A percentile compares a stretch with the other conserved stretches of the same genome.
These are phyloP conservation scores for Alternaria incomplexa DNA, from an alignment of 2,329 filamentous ascomycete genomes.

Conservation along the genomic window DNA sequence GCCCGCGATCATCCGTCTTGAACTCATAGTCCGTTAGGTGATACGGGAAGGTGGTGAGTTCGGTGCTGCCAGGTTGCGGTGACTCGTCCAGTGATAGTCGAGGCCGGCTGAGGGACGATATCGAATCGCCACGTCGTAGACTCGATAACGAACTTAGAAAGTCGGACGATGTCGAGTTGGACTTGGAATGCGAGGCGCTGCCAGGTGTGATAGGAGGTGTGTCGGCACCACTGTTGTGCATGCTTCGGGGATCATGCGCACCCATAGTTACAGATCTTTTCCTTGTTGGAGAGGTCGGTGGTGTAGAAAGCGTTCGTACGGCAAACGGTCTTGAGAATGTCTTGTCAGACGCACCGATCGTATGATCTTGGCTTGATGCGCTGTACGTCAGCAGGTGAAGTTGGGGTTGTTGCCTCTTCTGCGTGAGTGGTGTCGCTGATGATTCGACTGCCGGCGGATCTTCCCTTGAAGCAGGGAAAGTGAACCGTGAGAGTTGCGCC, in stretches of 20 bases:
- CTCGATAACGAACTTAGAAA: conserved; percentile 23
- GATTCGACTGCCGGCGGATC: neutral
- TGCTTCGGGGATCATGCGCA: conserved; percentile 8
- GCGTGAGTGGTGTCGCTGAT: neutral
- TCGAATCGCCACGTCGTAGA: conserved; percentile 29
- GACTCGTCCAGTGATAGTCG: conserved; percentile 23
- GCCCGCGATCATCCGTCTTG: conserved; percentile 25
- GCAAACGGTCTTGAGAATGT: conserved; percentile 3
- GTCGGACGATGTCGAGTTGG: conserved; percentile 26
- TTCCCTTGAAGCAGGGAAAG: conserved; percentile 7
- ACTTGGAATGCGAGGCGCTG: conserved; percentile 24
- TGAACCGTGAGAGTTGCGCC: conserved; percentile 15
- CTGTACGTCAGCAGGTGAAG: conserved; percentile 18
- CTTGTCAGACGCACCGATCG: conserved; percentile 7
- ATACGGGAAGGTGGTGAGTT: conserved; percentile 31
- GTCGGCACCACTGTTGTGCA: conserved; percentile 25
- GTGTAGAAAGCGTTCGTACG: conserved; percentile 25
- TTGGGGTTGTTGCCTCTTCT: conserved; percentile 15
- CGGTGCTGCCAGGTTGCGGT: conserved; percentile 27
- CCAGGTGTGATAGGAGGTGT: conserved; percentile 42
- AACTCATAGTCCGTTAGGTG: conserved; percentile 37
- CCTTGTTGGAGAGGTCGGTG: conserved; percentile 35
- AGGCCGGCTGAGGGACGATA: conserved; percentile 16
- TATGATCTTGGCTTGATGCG: conserved; percentile 10
- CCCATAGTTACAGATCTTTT: conserved; percentile 24